phyloP scores from a whole-genome alignment of 2,329 filamentous ascomycete species.

The Tolypocladium pustulatum region DNA sequence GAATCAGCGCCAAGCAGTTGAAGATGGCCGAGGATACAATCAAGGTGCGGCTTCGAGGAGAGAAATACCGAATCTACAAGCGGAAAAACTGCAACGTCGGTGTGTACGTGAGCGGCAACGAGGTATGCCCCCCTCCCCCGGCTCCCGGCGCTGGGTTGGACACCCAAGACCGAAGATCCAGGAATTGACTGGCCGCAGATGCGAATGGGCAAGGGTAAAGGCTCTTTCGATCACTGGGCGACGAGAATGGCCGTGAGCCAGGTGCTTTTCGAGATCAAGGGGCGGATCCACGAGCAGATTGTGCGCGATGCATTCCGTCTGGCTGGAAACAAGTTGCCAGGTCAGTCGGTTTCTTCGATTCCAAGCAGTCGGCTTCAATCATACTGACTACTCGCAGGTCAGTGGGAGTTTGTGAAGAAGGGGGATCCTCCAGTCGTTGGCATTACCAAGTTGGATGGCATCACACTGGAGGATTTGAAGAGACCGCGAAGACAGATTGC shows the following conservation, averaged over 20 bases:
- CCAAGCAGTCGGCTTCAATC: not conserved
- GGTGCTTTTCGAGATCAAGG: slow-evolving; percentile 86
- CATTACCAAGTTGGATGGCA: slow-evolving; percentile 77
- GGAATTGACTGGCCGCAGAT: slow-evolving; percentile 35
- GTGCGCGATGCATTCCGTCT: slow-evolving; percentile 87
- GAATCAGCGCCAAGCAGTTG: slow-evolving; percentile 77
- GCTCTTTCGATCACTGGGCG: slow-evolving; percentile 94
- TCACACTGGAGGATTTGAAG: slow-evolving; percentile 77
- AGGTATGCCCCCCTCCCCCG: slow-evolving; percentile 34
- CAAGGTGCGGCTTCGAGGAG: slow-evolving; percentile 73
- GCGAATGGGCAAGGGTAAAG: slow-evolving; percentile 99
- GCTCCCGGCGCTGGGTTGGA: not conserved
- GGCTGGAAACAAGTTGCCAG: slow-evolving; percentile 89
- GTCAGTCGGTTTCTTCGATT: slow-evolving; percentile 35
- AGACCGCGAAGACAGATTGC: slow-evolving; percentile 61
- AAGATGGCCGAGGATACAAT: slow-evolving; percentile 93
- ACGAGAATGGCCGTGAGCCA: slow-evolving; percentile 82
- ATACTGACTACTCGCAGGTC: slow-evolving; percentile 35
- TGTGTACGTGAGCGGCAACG: slow-evolving; percentile 91
- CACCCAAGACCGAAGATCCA: not conserved
- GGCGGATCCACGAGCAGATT: slow-evolving; percentile 87
- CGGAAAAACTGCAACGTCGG: slow-evolving; percentile 86
- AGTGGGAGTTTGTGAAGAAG: slow-evolving; percentile 91
- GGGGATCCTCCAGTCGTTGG: slow-evolving; percentile 85
- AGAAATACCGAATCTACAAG: slow-evolving; percentile 89